These are phyloP conservation scores for Fonsecaea pedrosoi DNA, from an alignment of 2,329 filamentous ascomycete genomes.

Conservation along the genomic window DNA sequence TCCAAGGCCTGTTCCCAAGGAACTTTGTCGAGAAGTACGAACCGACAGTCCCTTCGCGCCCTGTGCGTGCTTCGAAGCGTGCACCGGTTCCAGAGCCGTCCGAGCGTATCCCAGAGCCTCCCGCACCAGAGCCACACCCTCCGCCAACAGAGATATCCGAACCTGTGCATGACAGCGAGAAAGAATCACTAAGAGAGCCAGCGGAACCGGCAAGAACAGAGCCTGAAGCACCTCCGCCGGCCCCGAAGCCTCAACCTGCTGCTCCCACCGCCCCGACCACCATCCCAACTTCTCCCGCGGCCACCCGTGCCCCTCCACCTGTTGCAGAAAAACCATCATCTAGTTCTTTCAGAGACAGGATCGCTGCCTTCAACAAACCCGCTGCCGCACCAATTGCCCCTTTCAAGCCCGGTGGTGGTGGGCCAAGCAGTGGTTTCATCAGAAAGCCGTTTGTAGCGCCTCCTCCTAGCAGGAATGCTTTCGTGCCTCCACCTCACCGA, in stretches of 20 bases:
- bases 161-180: slow-evolving; percentile 37
- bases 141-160: slow-evolving; percentile 41
- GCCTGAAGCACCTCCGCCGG: slow-evolving; percentile 40
- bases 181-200: slow-evolving; percentile 24
- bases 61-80: slow-evolving; percentile 69
- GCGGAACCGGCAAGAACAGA: slow-evolving; percentile 36
- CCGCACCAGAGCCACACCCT: slow-evolving; percentile 43
- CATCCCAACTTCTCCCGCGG: slow-evolving; percentile 44
- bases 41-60: slow-evolving; percentile 85
- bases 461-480: slow-evolving; percentile 90
- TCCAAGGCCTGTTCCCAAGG: slow-evolving; percentile 90
- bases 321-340: slow-evolving; percentile 74
- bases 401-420: slow-evolving; percentile 75
- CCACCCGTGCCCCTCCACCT: slow-evolving; percentile 61
- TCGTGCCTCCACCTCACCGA: slow-evolving; percentile 72
- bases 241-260: slow-evolving; percentile 40
- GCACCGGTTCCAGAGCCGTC: slow-evolving; percentile 66
- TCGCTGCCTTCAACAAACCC: slow-evolving; percentile 94
- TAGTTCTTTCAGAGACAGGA: slow-evolving; percentile 90
- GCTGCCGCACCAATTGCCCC: slow-evolving; percentile 85
- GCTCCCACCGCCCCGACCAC: slow-evolving; percentile 42
- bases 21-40: slow-evolving; percentile 99
- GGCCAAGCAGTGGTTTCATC: slow-evolving; percentile 71
- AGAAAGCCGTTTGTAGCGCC: slow-evolving; percentile 97
- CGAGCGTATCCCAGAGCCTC: slow-evolving; percentile 41